These are phyloP conservation scores for Hypoxylon perforatum DNA, from an alignment of 495 filamentous ascomycete genomes.

Conservation along the genomic window DNA sequence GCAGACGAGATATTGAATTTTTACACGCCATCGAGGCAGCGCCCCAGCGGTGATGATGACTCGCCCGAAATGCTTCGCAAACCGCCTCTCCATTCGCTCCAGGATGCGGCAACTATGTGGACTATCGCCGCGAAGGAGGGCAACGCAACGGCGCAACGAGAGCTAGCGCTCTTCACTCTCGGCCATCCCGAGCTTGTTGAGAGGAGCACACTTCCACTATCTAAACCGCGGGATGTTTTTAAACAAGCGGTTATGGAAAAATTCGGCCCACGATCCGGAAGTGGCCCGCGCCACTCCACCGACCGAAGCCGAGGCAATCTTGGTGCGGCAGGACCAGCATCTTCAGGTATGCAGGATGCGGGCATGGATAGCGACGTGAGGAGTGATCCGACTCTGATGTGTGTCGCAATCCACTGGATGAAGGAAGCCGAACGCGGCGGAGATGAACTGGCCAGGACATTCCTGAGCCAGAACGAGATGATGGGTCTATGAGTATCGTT, in stretches of 20 bases:
- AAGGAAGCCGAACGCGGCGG: constrained; percentile 86
- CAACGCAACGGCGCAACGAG: constrained; percentile 89
- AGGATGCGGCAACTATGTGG: constrained; percentile 91
- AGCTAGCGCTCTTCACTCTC: constrained; percentile 93
- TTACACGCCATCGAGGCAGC: constrained; percentile 58
- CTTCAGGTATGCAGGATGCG: constrained; percentile 45
- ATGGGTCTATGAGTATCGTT: constrained; percentile 43
- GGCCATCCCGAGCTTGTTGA: constrained; percentile 91
- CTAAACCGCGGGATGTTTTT: constrained; percentile 88
- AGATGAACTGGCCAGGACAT: constrained; percentile 86
- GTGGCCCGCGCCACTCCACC: constrained; percentile 44
- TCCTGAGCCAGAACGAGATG: constrained; percentile 74
- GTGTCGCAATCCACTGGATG: constrained; percentile 98
- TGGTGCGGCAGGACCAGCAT: constrained; percentile 39
- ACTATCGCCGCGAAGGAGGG: constrained; percentile 95
- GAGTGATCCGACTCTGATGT: constrained; percentile 91
- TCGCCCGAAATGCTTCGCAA: constrained; percentile 49
- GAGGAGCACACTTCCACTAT: constrained; percentile 84
- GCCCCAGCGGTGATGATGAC: constrained; percentile 42
- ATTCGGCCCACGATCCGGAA: constrained; percentile 59
- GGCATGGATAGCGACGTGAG: constrained; percentile 64
- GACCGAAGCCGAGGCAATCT: constrained; percentile 37
- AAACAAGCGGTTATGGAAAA: constrained; percentile 87
- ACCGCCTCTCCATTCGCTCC: constrained; percentile 70
- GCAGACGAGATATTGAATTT: constrained; percentile 78